These are phyloP conservation scores for Gautieria morchelliformis DNA, from an alignment of 768 basidiomycete genomes.

Conservation along the genomic window DNA sequence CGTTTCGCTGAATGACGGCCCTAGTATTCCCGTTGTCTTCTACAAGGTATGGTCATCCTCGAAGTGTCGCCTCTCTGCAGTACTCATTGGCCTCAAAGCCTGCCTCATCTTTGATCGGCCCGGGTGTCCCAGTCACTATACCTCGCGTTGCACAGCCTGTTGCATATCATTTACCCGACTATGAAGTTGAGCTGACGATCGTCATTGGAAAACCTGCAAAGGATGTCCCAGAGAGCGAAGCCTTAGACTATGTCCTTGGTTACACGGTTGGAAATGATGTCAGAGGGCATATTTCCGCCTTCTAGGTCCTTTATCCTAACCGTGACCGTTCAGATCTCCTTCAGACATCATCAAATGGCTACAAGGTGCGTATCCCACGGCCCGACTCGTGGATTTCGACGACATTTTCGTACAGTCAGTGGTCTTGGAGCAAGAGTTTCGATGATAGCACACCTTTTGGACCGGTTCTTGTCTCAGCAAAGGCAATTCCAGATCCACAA, in stretches of 20 bases:
- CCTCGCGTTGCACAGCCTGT: conserved; percentile 63
- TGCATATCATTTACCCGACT: conserved; percentile 65
- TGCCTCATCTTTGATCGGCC: conserved; percentile 57
- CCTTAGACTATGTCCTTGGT: conserved; percentile 77
- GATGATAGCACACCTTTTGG: conserved; percentile 59
- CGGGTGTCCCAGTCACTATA: conserved; percentile 53
- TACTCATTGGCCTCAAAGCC: conserved; percentile 26
- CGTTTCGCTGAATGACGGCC: neutral
- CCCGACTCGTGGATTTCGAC: neutral
- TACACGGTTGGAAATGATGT: conserved; percentile 80
- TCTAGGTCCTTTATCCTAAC: neutral
- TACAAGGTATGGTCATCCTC: conserved; percentile 37
- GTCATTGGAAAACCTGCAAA: conserved; percentile 78
- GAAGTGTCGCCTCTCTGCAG: neutral
- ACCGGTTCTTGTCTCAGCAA: conserved; percentile 66
- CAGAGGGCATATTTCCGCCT: conserved; percentile 10
- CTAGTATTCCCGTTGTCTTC: conserved; percentile 64
- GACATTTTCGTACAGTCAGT: conserved; percentile 41
- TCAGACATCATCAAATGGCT: conserved; percentile 72
- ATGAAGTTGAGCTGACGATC: conserved; percentile 73
- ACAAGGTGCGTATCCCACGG: conserved; percentile 13
- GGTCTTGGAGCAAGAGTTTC: conserved; percentile 83
- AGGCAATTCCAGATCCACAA: conserved; percentile 57
- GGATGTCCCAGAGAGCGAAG: conserved; percentile 70
- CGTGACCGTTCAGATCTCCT: conserved; percentile 46